phyloP scores from a whole-genome alignment of 108 stramenopile genomes.

The Pseudonitzschia multiseries region DNA sequence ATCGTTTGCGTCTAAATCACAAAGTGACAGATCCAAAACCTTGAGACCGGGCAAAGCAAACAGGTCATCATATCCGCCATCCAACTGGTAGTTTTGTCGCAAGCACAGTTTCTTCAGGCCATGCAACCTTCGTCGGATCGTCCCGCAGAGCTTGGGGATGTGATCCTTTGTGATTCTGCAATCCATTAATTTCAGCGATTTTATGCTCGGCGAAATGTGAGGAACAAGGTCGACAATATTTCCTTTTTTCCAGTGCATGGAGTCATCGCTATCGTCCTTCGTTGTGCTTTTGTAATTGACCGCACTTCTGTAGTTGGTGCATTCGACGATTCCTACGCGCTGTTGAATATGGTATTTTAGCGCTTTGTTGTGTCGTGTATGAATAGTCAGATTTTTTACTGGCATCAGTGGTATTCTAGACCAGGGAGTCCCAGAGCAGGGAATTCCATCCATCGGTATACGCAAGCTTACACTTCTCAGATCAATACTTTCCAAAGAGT shows the following conservation, averaged over 20 bases:
- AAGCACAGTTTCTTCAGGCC: constrained; percentile 18
- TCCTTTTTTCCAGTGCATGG: neutral
- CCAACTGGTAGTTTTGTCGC: constrained; percentile 27
- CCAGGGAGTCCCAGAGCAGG: neutral
- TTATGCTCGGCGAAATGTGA: constrained; percentile 15
- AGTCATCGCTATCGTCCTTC: neutral
- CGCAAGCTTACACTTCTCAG: constrained; percentile 18
- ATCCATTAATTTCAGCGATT: constrained; percentile 23
- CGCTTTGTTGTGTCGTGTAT: neutral
- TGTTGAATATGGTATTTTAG: neutral
- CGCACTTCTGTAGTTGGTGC: neutral
- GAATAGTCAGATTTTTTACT: neutral
- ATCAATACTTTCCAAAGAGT: constrained; percentile 21
- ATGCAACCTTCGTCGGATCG: constrained; percentile 20
- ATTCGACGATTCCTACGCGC: neutral
- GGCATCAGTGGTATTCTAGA: neutral
- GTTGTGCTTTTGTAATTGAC: neutral
- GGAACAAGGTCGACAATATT: constrained; percentile 22
- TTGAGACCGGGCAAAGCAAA: constrained; percentile 16
- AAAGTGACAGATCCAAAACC: constrained; percentile 31
- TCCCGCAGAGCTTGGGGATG: constrained; percentile 13
- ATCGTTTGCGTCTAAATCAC: constrained; percentile 31
- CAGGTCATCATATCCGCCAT: constrained; percentile 25
- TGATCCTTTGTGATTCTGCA: constrained; percentile 29
- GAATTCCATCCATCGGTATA: neutral